Evolutionary conservation across 2,329 filamentous ascomycete species (phyloP).

Genomic region (Aspergillus hiratsukae): DNA sequence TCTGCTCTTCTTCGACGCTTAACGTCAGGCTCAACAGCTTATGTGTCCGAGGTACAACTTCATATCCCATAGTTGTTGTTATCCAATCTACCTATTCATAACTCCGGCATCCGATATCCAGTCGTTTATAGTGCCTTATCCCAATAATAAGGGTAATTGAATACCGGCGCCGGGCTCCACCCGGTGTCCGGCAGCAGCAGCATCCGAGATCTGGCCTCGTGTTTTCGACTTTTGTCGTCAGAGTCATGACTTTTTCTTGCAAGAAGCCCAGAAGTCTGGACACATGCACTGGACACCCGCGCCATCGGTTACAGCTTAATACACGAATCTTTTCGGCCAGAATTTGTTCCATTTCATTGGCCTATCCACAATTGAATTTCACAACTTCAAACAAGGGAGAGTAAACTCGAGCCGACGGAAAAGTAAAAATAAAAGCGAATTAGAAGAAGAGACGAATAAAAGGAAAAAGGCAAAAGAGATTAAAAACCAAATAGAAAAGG

Average conservation of each 20-base stretch:
- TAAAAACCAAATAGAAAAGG: not conserved
- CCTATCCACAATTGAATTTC: not conserved
- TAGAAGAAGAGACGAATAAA: not conserved
- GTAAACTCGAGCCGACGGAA: not conserved
- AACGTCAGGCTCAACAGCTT: not conserved
- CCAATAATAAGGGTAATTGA: not conserved
- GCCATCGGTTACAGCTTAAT: too few relatives aligned
- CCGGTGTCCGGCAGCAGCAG: constrained; percentile 14
- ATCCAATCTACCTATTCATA: too few relatives aligned
- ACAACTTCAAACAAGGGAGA: not conserved
- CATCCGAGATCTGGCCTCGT: constrained; percentile 18
- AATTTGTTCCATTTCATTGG: not conserved
- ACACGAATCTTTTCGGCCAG: not conserved
- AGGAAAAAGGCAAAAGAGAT: not conserved
- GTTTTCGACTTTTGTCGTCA: not conserved
- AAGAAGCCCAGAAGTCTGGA: not conserved
- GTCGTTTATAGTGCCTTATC: too few relatives aligned
- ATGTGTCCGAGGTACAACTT: too few relatives aligned
- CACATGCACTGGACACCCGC: not conserved
- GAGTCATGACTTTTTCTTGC: not conserved
- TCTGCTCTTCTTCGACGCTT: not conserved
- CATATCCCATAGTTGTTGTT: too few relatives aligned
- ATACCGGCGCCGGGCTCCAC: constrained; percentile 6
- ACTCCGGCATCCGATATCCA: too few relatives aligned
- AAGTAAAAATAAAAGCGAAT: not conserved